Conservation (phyloP, 2,329 filamentous ascomycete species). For the Xylariaceae sp. region DNA sequence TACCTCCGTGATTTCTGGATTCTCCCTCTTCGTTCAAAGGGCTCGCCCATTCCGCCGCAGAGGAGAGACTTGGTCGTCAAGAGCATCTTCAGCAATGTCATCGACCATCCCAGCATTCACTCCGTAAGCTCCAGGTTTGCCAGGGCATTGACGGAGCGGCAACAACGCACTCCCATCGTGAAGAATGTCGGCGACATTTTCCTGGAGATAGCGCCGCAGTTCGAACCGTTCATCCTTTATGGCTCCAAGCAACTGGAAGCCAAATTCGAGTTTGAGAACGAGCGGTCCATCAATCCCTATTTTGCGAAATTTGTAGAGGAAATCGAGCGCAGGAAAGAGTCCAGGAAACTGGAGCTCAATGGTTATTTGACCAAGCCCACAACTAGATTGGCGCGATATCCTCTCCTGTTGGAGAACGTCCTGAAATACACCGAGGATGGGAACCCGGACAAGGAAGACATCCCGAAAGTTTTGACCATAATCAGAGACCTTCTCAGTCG, state of each 20-base stretch:
- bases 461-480: slow-evolving; percentile 79
- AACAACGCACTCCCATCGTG: slow-evolving; percentile 87
- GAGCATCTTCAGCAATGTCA: slow-evolving; percentile 92
- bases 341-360: slow-evolving; percentile 91
- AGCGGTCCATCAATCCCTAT: slow-evolving; percentile 76
- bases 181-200: slow-evolving; percentile 91
- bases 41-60: slow-evolving; percentile 82
- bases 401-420: slow-evolving; percentile 83
- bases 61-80: slow-evolving; percentile 86
- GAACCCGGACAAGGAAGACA: slow-evolving; percentile 84
- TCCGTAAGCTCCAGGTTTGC: slow-evolving; percentile 85
- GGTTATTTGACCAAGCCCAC: slow-evolving; percentile 97
- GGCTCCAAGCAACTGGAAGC: slow-evolving; percentile 93
- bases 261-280: slow-evolving; percentile 97
- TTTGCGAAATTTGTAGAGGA: slow-evolving; percentile 94
- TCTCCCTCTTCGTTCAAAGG: slow-evolving; percentile 73
- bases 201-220: slow-evolving; percentile 82
- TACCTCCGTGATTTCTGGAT: slow-evolving; percentile 99
- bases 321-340: slow-evolving; percentile 92
- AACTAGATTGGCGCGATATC: slow-evolving; percentile 89
- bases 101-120: slow-evolving; percentile 77
- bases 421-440: slow-evolving; percentile 86
- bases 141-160: slow-evolving; percentile 78
- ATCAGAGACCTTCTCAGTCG: slow-evolving; percentile 83
- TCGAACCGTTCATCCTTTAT: slow-evolving; percentile 94